Evolutionary conservation across 2,329 filamentous ascomycete species (phyloP), one percentile per base, ranked within the genome.

Genomic region (Incumbomyces delicatus): DNA sequence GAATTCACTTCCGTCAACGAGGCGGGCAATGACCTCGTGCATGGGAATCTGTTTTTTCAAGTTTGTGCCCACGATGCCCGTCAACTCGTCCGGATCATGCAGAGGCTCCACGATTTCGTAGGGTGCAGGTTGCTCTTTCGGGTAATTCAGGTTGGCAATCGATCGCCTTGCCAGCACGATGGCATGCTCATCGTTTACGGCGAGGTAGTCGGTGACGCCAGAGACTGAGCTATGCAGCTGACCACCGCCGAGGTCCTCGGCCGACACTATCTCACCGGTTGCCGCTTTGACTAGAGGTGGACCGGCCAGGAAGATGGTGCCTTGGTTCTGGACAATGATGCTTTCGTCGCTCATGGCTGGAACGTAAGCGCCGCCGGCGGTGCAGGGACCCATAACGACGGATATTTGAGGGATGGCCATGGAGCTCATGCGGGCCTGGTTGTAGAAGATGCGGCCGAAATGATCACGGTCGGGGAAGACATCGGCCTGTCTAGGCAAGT

Each of bases 381-480:
- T 98, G 68, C 92, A 98, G 36, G 90, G 86, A 1, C 90, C 90
- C 90, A 98, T 95, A 39, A 98, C 90, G 2, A 95, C 87, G 8
- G 87, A 83, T 57, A 98, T 85, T 62, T 96, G 90, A 1, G 90
- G 90, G 51, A 96, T 94, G 3, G 88, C 87, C 55, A 82, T 70
- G 1, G 84, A 77, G 56, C 85, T 92, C 88, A 96, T 95, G 59
- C 87, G 76, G 2, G 92, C 90, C 67, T 98, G 90, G 69, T 98
- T 95, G 74, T 85, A 98, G 73, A 98, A 98, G 63, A 96, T 95
- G 55, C 90, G 86, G 31, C 90, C 88, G 62, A 98, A 96, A 66
- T 96, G 90, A 46, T 95, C 87, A 54, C 82, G 77, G 64, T 96
- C 90, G 1, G 90, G 92, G 65, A 98, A 96, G 48, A 96, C 90